phyloP scores from a whole-genome alignment of 495 filamentous ascomycete genomes.

The Coniosporium apollinis region DNA sequence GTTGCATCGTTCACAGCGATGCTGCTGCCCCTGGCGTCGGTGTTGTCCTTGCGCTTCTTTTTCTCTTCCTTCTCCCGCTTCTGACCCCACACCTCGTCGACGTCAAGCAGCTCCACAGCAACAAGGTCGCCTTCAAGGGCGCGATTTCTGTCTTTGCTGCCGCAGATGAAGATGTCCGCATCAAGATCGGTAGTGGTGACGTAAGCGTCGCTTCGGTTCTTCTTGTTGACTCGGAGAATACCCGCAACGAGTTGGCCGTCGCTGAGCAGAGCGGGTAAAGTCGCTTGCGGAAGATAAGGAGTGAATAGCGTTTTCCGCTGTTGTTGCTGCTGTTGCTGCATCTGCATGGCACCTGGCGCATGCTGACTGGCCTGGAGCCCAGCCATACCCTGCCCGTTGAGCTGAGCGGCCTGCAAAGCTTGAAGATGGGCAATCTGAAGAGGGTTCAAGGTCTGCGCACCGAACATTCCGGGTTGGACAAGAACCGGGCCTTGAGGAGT shows the following conservation, averaged over 20 bases:
- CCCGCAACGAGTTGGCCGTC: constrained; percentile 92
- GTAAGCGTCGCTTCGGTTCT: constrained; percentile 96
- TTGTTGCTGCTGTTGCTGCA: constrained; percentile 63
- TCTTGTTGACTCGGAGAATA: constrained; percentile 96
- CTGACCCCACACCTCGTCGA: constrained; percentile 96
- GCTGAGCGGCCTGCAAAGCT: constrained; percentile 48
- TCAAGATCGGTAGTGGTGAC: constrained; percentile 89
- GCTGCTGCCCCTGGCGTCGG: constrained; percentile 61
- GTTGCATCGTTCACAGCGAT: constrained; percentile 51
- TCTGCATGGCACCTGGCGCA: constrained; percentile 37
- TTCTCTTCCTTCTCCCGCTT: constrained; percentile 99
- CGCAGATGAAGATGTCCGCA: constrained; percentile 98
- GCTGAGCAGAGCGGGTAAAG: constrained; percentile 71
- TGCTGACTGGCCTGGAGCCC: constrained; percentile 63
- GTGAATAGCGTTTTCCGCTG: constrained; percentile 98
- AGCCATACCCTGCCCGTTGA: constrained; percentile 26
- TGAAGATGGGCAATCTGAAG: constrained; percentile 78
- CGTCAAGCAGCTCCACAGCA: constrained; percentile 90
- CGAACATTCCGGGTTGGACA: constrained; percentile 61
- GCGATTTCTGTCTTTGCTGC: constrained; percentile 94
- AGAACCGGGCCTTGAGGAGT: constrained; percentile 66
- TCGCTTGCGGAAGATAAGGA: constrained; percentile 92
- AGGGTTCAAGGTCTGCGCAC: constrained; percentile 71
- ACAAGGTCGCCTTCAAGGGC: constrained; percentile 92
- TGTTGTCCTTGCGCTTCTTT: constrained; percentile 98